phyloP scores from a whole-genome alignment of 1,284 basidiomycete species.

The Clitocybe nebularis region DNA sequence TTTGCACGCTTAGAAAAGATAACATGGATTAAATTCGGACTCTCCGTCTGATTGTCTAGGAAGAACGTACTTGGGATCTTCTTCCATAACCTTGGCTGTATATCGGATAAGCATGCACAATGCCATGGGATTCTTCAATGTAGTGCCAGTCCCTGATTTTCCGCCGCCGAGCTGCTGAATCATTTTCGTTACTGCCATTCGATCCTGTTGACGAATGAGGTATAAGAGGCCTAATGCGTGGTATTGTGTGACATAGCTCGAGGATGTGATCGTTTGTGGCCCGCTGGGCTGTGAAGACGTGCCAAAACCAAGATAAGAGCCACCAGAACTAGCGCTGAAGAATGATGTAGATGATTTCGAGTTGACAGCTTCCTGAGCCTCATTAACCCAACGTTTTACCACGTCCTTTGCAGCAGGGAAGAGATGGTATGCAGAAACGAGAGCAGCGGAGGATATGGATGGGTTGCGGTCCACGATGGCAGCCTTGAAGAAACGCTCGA shows the following conservation, averaged over 20 bases:
- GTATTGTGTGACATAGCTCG: conserved; percentile 95
- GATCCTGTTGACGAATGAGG: conserved; percentile 93
- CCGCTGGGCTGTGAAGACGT: conserved; percentile 50
- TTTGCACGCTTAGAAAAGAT: conserved; percentile 63
- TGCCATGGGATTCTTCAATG: conserved; percentile 96
- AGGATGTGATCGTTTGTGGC: conserved; percentile 79
- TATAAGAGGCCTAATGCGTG: conserved; percentile 95
- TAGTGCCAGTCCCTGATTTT: conserved; percentile 78
- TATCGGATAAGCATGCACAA: conserved; percentile 98
- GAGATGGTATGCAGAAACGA: conserved; percentile 97
- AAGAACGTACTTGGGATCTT: conserved; percentile 93
- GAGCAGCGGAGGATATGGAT: conserved; percentile 92
- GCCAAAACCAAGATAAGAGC: conserved; percentile 72
- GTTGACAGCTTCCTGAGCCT: conserved; percentile 95
- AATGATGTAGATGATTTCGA: conserved; percentile 77
- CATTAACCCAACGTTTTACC: conserved; percentile 97
- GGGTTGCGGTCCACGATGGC: conserved; percentile 98
- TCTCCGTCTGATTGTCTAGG: too few species aligned
- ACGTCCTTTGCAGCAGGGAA: conserved; percentile 93
- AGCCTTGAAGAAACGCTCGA: conserved; percentile 99
- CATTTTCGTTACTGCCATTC: conserved; percentile 99
- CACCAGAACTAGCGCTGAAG: conserved; percentile 50
- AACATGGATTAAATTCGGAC: not conserved
- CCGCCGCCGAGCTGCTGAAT: conserved; percentile 94
- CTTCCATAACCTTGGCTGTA: conserved; percentile 96